Base-by-base conservation (phyloP, 2,329 filamentous ascomycete species). In the Trichocomaceae sp. region DNA sequence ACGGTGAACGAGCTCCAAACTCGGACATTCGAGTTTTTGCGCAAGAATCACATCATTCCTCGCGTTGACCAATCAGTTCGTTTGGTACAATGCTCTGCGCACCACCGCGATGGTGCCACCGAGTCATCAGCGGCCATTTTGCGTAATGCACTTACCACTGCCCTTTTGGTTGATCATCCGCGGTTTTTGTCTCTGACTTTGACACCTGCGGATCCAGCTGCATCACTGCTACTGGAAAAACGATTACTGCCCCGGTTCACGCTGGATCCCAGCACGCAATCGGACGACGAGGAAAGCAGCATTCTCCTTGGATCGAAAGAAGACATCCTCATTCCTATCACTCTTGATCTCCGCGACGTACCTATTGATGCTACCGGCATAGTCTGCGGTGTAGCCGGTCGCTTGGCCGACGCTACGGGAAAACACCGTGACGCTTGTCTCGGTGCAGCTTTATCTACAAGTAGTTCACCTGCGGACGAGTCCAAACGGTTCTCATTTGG, bases 351-450 rank as follows among this genome's bases (percentile, higher is more conserved):
- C 23, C 83, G 83, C 19, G 83, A 83, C 42, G 75, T 97, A 41
- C 88, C 92, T 0, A 79, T 92, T 42, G 90, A 96, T 69, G 90
- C 90, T 7, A 95, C 91, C 0, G 92, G 92, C 20, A 96, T 99
- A 56, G 90, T 99, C 3, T 96, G 91, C 62, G 92, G 93, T 26
- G 89, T 99, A 2, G 91, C 92, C 0, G 89, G 90, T 23, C 81
- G 84, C 53, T 77, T 97, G 26, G 87, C 90, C 0, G 83, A 87
- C 49, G 87, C 88, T 46, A 85, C 89, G 69, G 35, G 33, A 5
- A 44, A 44, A 37, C 44, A 49, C n/a, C 54, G 35, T 23, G 72
- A 77, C 53, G 74, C 74, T 62, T 68, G 69, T 33, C 74, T 75
- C 57, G 67, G 60, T 17, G 64, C 64, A 47, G 52, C 48, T 29